A percentile compares a stretch with the other conserved stretches of the same genome.
Conservation (phyloP, 2,329 filamentous ascomycete genomes). For the Alternaria viburni region DNA sequence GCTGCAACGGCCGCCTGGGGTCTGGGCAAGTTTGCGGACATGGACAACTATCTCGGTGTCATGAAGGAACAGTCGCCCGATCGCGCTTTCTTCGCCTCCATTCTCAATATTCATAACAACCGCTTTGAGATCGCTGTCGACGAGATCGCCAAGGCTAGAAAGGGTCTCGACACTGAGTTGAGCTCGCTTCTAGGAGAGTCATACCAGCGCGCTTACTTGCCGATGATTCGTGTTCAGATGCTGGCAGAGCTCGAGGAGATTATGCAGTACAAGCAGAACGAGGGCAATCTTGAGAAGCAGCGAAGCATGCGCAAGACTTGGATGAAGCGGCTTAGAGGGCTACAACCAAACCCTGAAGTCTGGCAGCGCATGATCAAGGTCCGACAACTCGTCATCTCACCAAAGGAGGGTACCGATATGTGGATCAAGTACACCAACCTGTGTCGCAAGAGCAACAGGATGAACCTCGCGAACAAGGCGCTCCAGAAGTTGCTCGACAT, state of each 20-base stretch:
- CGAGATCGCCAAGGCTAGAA: constrained; percentile 89
- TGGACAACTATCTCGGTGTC: constrained; percentile 95
- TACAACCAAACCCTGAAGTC: constrained; percentile 95
- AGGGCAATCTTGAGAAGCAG: constrained; percentile 80
- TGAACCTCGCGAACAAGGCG: constrained; percentile 94
- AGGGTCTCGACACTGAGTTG: constrained; percentile 93
- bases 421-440: constrained; percentile 99
- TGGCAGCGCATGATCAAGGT: constrained; percentile 99
- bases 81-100: constrained; percentile 95
- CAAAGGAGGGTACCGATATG: constrained; percentile 96
- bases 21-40: constrained; percentile 93
- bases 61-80: constrained; percentile 96
- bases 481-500: constrained; percentile 80
- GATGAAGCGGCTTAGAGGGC: constrained; percentile 93
- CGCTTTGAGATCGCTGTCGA: constrained; percentile 90
- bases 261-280: constrained; percentile 93
- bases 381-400: constrained; percentile 87
- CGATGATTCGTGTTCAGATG: constrained; percentile 99
- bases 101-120: constrained; percentile 91
- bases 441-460: constrained; percentile 93
- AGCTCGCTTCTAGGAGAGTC: constrained; percentile 97
- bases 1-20: constrained; percentile 97
- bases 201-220: constrained; percentile 95
- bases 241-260: constrained; percentile 97
- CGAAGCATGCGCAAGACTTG: constrained; percentile 91